A percentile compares a stretch with the other conserved stretches of the same genome.
Evolutionary conservation across 306 rosid genomes (phyloP).

Genomic region (Vicia faba): DNA sequence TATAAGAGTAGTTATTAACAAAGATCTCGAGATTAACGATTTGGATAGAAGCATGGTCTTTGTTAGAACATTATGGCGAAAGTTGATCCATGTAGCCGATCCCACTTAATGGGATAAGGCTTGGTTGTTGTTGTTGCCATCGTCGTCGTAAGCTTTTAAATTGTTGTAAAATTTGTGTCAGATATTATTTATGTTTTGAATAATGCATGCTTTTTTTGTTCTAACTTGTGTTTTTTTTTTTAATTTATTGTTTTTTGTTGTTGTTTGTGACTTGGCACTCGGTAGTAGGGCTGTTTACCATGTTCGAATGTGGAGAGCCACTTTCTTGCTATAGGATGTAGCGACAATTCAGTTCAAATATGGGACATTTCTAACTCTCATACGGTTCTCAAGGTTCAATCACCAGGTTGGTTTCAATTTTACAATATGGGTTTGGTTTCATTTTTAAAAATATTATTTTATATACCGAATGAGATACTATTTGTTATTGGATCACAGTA

Average conservation of each 20-base stretch:
- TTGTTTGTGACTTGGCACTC: slow-evolving; percentile 14
- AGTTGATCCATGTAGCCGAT: no score
- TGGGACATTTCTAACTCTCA: slow-evolving; percentile 70
- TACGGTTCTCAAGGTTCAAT: slow-evolving; percentile 61
- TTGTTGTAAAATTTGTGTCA: not conserved
- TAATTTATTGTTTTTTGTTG: not conserved
- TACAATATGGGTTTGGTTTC: not conserved
- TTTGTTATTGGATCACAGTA: slow-evolving; percentile 47
- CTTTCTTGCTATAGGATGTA: slow-evolving; percentile 74
- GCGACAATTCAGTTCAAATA: slow-evolving; percentile 78
- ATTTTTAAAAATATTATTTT: slow-evolving; percentile 3
- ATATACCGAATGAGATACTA: slow-evolving; percentile 3
- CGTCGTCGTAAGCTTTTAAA: no score
- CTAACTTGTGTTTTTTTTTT: slow-evolving; percentile 11
- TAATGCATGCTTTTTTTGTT: slow-evolving; percentile 29
- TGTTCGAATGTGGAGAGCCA: slow-evolving; percentile 44
- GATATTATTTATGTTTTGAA: not conserved
- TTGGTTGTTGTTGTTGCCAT: no score
- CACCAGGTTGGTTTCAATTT: slow-evolving; percentile 73
- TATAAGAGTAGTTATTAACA: no score
- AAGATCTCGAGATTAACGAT: no score
- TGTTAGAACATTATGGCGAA: no score
- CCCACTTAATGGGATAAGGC: no score
- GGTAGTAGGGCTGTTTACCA: slow-evolving; percentile 47
- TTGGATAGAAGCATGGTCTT: no score